Base-by-base conservation (phyloP, 1,139 yeast genomes). In the Geotrichum cucujoidarum region DNA sequence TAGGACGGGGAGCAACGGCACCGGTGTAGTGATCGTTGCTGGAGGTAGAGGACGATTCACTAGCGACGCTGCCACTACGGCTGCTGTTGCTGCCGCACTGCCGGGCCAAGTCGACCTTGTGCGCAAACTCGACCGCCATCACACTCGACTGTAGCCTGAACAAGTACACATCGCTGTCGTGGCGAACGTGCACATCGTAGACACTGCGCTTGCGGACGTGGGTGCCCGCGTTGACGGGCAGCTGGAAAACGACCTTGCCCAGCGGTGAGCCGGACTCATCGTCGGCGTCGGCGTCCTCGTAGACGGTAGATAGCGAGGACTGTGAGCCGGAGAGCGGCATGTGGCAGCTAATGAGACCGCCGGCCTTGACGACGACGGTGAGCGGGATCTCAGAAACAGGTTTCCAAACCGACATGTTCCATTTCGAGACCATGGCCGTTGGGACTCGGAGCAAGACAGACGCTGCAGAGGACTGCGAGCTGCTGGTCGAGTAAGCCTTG, bases 111-210 rank as follows among this genome's bases (percentile, higher is more conserved):
- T 16, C 31, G 14, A 46, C 22, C 1, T 34, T 30, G n/a, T 25
- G 14, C 11, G 33, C 32, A 29, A 46, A 40, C 22, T 46, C 49
- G n/a, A 29, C 31, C 2, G 43, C 42, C 16, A 36, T 21, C 8
- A 38, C 16, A 13, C 18, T 25, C 25, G n/a, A 40, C 13, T 42
- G 42, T 2, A 46, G 29, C 22, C 39, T 30, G 32, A 46, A 40
- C n/a, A 40, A 25, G 18, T 36, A 46, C 18, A 27, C 39, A 13
- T 46, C 42, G 16, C 45, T 31, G 5, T 24, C 43, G 21, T 44
- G 47, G 1, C 22, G 42, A 8, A 44, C 40, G 38, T 44, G 42
- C 20, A 44, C 38, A 22, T 37, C 40, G 29, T 30, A 44, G 14
- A 29, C 18, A n/a, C 36, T 31, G 14, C 39, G 21, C 33, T 24